A percentile compares a stretch with the other conserved stretches of the same genome.
Conservation (phyloP, 495 filamentous ascomycete species). For the Aspergillus steynii region DNA sequence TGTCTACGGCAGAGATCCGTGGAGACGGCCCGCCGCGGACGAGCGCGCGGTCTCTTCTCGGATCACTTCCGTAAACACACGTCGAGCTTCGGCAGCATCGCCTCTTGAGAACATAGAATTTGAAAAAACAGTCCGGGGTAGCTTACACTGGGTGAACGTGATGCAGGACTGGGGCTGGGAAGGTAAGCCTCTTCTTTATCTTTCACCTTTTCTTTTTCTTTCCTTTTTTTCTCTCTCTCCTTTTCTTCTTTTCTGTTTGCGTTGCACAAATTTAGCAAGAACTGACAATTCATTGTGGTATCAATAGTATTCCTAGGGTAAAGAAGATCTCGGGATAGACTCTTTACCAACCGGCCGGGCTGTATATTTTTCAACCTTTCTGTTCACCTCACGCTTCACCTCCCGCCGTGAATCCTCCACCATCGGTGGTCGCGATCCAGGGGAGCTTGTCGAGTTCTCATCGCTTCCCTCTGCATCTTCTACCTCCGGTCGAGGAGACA, state of each 20-base stretch:
- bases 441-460: not conserved
- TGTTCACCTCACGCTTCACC: not conserved
- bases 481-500: not conserved
- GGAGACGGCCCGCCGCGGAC: constrained; percentile 11
- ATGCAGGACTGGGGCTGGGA: constrained; percentile 83
- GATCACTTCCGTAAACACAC: constrained; percentile 13
- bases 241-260: not conserved
- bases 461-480: not conserved
- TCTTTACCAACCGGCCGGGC: not conserved
- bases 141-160: constrained; percentile 73
- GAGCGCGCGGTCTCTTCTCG: constrained; percentile 2
- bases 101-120: constrained; percentile 55
- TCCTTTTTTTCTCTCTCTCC: not conserved
- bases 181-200: constrained; percentile 46
- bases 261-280: not conserved
- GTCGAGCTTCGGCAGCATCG: constrained; percentile 34
- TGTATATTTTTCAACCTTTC: not conserved
- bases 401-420: not conserved
- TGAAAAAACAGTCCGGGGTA: constrained; percentile 66
- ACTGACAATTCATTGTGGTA: constrained; percentile 7
- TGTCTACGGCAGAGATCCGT: constrained; percentile 17
- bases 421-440: not conserved
- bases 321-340: constrained; percentile 6
- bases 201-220: constrained; percentile 8
- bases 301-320: constrained; percentile 43